Conservation (phyloP, 768 basidiomycete species). For the Amanita subjunquillea region DNA sequence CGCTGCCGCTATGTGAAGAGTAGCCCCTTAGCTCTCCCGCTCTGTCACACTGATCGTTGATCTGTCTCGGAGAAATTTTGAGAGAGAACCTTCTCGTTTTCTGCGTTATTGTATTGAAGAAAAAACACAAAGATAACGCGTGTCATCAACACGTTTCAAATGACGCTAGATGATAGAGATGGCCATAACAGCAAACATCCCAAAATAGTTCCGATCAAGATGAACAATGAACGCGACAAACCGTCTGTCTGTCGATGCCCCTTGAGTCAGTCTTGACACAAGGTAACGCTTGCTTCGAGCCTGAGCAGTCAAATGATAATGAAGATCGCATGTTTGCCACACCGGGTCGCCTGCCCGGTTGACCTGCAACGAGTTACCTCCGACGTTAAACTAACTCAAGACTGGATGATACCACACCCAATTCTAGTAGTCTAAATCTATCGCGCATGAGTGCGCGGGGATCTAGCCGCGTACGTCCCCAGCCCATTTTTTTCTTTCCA, state of each 20-base stretch:
- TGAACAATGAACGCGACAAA: neutral
- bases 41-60: conserved; percentile 1
- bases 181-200: neutral
- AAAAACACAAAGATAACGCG: neutral
- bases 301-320: neutral
- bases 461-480: neutral
- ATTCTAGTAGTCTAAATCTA: neutral
- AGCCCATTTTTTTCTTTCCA: neutral
- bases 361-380: neutral
- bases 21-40: neutral
- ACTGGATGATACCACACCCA: neutral
- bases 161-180: neutral
- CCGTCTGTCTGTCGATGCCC: neutral
- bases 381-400: neutral
- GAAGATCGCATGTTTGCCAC: neutral
- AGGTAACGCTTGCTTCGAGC: neutral
- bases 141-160: conserved; percentile 1
- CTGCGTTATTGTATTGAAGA: neutral
- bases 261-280: neutral
- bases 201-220: neutral
- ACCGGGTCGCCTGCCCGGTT: neutral
- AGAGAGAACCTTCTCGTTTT: neutral
- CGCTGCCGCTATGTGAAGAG: neutral
- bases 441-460: neutral
- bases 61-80: neutral